These are phyloP conservation scores for Populus euphratica DNA, from an alignment of 345 rosid genomes.

Conservation along the genomic window DNA sequence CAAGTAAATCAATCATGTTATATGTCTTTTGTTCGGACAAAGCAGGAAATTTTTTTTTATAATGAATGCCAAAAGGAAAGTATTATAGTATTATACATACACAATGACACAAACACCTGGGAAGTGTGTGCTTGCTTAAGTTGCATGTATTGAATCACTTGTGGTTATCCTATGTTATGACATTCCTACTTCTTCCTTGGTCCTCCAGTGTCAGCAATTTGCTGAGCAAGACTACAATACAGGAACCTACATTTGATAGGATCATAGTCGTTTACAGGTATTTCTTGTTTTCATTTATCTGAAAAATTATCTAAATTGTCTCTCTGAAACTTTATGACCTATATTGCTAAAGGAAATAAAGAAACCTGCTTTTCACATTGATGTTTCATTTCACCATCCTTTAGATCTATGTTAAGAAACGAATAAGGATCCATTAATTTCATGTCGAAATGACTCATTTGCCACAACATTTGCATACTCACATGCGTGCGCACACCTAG, in stretches of 20 bases:
- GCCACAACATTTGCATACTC: neutral
- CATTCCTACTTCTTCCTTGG: slow-evolving; percentile 12
- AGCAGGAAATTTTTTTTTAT: neutral
- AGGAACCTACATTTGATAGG: slow-evolving; percentile 93
- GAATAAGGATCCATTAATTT: neutral
- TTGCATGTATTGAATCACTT: slow-evolving; percentile 3
- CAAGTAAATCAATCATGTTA: neutral
- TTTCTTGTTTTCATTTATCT: slow-evolving; percentile 3
- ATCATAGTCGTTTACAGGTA: slow-evolving; percentile 93
- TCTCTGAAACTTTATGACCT: neutral
- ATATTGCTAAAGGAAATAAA: neutral
- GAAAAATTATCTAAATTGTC: neutral
- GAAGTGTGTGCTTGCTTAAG: neutral
- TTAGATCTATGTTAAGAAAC: neutral
- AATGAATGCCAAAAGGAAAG: neutral
- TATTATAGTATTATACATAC: neutral
- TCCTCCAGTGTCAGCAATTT: slow-evolving; percentile 55
- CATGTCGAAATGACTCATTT: neutral
- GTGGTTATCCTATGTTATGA: slow-evolving; percentile 6
- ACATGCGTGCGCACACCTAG: neutral
- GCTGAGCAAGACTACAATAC: slow-evolving; percentile 69
- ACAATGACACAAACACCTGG: neutral
- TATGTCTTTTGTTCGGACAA: neutral
- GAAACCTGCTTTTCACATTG: neutral
- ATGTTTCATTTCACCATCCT: neutral